phyloP scores from a whole-genome alignment of 1,139 yeast genomes.

The Suhomyces choctaworum region DNA sequence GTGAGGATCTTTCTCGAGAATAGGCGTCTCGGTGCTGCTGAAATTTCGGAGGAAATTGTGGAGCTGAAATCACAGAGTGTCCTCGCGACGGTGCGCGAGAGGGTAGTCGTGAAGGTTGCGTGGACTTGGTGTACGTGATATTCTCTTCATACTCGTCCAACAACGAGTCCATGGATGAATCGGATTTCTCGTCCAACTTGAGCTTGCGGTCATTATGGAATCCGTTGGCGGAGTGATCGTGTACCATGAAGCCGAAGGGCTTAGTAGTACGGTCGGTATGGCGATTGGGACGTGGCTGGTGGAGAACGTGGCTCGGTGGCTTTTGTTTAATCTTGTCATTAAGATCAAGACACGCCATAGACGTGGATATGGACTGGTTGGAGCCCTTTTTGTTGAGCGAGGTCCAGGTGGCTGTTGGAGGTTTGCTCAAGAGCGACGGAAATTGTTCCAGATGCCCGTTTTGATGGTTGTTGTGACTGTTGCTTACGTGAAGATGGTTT shows the following conservation, averaged over 20 bases:
- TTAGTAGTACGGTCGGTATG: constrained; percentile 1
- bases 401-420: not conserved
- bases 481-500: no score
- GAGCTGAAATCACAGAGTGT: constrained; percentile 28
- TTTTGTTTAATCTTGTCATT: constrained; percentile 8
- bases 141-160: constrained; percentile 54
- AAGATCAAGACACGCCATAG: constrained; percentile 35
- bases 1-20: constrained; percentile 7
- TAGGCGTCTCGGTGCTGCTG: constrained; percentile 6
- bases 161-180: constrained; percentile 52
- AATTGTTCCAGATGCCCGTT: constrained; percentile 6
- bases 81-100: constrained; percentile 31
- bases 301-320: constrained; percentile 5
- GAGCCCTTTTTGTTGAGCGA: constrained; percentile 23
- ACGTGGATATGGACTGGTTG: constrained; percentile 21
- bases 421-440: not conserved
- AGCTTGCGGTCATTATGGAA: constrained; percentile 1
- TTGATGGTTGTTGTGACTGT: constrained; percentile 12
- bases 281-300: constrained; percentile 23
- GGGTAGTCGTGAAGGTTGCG: constrained; percentile 25
- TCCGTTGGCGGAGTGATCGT: not conserved
- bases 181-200: constrained; percentile 26
- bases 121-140: constrained; percentile 26
- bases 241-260: not conserved
- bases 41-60: constrained; percentile 13